Conservation (phyloP, 1,139 yeast species). For the Yamadazyma sp. region DNA sequence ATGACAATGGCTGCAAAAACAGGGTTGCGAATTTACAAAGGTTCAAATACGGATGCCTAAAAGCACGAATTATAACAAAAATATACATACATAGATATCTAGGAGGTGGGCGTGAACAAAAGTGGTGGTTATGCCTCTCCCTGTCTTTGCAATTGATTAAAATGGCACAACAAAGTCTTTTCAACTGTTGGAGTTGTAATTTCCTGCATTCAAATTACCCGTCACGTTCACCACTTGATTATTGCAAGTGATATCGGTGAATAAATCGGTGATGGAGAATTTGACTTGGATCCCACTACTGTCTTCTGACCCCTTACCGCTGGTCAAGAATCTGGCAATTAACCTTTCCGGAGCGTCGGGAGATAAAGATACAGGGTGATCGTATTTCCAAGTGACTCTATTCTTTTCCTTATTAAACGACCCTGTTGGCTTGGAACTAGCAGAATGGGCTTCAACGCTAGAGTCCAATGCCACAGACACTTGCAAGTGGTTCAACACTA, state of each 20-base stretch:
- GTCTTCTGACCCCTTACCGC: slow-evolving; percentile 61
- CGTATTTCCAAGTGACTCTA: slow-evolving; percentile 82
- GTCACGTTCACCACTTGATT: slow-evolving; percentile 13
- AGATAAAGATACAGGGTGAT: slow-evolving; percentile 46
- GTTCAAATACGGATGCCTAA: no score
- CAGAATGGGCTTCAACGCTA: slow-evolving; percentile 55
- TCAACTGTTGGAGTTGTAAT: slow-evolving; percentile 14
- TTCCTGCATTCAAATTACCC: slow-evolving; percentile 18
- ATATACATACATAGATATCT: no score
- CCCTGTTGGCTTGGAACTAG: slow-evolving; percentile 89
- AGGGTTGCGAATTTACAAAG: no score
- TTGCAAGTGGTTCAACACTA: slow-evolving; percentile 59
- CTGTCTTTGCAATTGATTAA: no score
- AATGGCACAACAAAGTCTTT: no score
- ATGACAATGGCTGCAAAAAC: background rate
- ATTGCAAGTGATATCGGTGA: slow-evolving; percentile 10
- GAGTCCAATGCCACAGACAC: slow-evolving; percentile 61
- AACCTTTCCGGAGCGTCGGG: slow-evolving; percentile 44
- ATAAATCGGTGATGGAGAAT: slow-evolving; percentile 42
- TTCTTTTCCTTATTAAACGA: slow-evolving; percentile 81
- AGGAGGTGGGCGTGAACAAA: no score
- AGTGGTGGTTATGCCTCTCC: no score
- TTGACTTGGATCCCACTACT: slow-evolving; percentile 70
- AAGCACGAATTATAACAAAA: no score
- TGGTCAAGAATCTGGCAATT: slow-evolving; percentile 71